phyloP scores from a whole-genome alignment of 2,329 filamentous ascomycete genomes.

The Talaromyces sp. region DNA sequence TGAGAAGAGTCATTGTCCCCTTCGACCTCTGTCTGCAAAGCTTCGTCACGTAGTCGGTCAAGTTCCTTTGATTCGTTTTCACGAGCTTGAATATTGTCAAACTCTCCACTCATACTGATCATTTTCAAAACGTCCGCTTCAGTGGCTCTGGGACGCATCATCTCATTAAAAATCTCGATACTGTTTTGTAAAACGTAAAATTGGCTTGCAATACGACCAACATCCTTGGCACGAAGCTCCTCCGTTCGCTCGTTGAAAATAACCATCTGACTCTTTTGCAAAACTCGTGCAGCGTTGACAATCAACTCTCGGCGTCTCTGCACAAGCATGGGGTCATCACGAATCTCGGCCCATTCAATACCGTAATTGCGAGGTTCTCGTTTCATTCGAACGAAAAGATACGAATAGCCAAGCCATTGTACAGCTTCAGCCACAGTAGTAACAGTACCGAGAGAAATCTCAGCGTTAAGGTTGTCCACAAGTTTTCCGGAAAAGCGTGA shows the following conservation, averaged over 20 bases:
- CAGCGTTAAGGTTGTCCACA: slow-evolving; percentile 94
- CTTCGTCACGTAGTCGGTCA: slow-evolving; percentile 63
- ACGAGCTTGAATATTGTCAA: slow-evolving; percentile 90
- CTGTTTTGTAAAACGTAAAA: slow-evolving; percentile 93
- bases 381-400: slow-evolving; percentile 94
- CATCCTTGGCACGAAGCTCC: slow-evolving; percentile 87
- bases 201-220: slow-evolving; percentile 93
- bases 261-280: slow-evolving; percentile 97
- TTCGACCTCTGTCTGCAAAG: slow-evolving; percentile 71
- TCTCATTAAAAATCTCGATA: slow-evolving; percentile 90
- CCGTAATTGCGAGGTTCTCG: slow-evolving; percentile 87
- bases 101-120: slow-evolving; percentile 96
- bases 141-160: slow-evolving; percentile 80
- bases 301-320: slow-evolving; percentile 79
- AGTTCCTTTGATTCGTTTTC: slow-evolving; percentile 89
- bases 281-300: slow-evolving; percentile 76
- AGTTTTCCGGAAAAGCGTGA: slow-evolving; percentile 92
- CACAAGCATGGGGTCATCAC: slow-evolving; percentile 81
- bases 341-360: slow-evolving; percentile 87
- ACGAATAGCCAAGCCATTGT: slow-evolving; percentile 96
- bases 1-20: slow-evolving; percentile 64
- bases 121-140: slow-evolving; percentile 93
- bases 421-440: slow-evolving; percentile 91
- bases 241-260: slow-evolving; percentile 95
- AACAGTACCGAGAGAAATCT: slow-evolving; percentile 88